A percentile compares a stretch with the other conserved stretches of the same genome.
Evolutionary conservation across 202 grass and related monocot genomes (phyloP).

Genomic region (Alloteropsis angusta): DNA sequence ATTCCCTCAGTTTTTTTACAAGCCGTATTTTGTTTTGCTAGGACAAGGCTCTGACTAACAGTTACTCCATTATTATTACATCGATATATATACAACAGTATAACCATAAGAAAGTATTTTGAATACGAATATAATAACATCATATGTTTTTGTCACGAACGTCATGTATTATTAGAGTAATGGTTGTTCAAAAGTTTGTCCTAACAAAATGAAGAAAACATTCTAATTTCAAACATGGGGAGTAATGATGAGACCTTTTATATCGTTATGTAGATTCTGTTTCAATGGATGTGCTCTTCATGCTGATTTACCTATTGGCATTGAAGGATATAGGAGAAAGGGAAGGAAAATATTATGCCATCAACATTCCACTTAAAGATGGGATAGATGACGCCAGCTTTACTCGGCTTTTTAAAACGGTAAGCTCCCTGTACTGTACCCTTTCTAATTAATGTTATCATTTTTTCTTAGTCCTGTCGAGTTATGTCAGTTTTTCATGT

Average conservation of each 20-base stretch:
- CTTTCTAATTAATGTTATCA: background rate
- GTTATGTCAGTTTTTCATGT: constrained; percentile 26
- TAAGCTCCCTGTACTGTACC: constrained; percentile 11
- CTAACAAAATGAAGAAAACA: too few species aligned
- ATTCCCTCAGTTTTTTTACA: too few species aligned
- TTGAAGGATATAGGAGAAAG: constrained; percentile 93
- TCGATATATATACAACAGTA: too few species aligned
- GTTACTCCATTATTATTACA: too few species aligned
- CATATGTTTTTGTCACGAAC: too few species aligned
- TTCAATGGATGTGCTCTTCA: constrained; percentile 10
- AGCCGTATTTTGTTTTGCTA: too few species aligned
- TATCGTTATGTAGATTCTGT: background rate
- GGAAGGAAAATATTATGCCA: constrained; percentile 97
- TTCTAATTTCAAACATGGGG: too few species aligned
- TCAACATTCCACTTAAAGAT: constrained; percentile 99
- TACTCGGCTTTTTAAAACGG: constrained; percentile 89
- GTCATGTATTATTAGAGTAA: too few species aligned
- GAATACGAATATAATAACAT: too few species aligned
- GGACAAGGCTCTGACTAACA: too few species aligned
- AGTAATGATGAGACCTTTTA: background rate
- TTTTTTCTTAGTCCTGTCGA: background rate
- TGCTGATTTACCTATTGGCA: constrained; percentile 17
- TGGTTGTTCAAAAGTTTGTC: too few species aligned
- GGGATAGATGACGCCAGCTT: constrained; percentile 90
- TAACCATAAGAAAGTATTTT: too few species aligned